Evolutionary conservation across 768 basidiomycete genomes (phyloP), one percentile per base, ranked within the genome.

Genomic region (Russula griseocarnosa): DNA sequence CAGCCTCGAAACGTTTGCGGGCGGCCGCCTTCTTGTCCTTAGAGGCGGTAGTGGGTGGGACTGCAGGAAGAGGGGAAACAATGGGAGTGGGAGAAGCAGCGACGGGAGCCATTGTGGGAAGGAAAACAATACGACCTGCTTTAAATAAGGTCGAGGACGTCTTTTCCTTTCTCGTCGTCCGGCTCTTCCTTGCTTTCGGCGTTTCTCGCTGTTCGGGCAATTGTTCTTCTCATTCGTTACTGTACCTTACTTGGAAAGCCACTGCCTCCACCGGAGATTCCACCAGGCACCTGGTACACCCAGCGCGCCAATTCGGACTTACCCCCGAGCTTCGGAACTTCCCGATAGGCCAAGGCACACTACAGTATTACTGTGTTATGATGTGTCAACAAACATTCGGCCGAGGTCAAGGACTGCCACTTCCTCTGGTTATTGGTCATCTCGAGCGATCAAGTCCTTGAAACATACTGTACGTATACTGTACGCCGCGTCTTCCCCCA

Each of bases 1-100:
- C 88, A 34, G 71, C 79, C 70, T 89, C 82, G 76, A 98, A 98
- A 59, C 81, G 82, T 7, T 74, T 74, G 44, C 87, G 82, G 63
- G 78, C 77, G 14, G 61, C 52, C 3, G 46, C 58, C 65, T 63
- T 67, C 53, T 63, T 67, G 34, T 65, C 66, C 24, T 57, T 65
- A 5, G 38, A 13, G 14, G 50, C 7, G 1, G 34, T n/a, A 1
- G 42, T 5, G 1, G 42, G 8, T 32, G 55, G 26, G 10, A 32
- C 18, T 5, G 34, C 1, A 3, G 61, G 51, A 14, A 53, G 26
- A 9, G 55, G 14, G 4, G 20, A 26, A 18, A 20, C 9, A 2
- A 40, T 0, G 5, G 65, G 50, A 14, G 40, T 52, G 1, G 61
- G 40, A 32, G 63, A 64, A 9, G 63, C 57, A 40, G 63, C 63